A percentile compares a stretch with the other conserved stretches of the same genome.
These are phyloP conservation scores for Cochlearia excelsa DNA, from an alignment of 345 rosid species.

Conservation along the genomic window DNA sequence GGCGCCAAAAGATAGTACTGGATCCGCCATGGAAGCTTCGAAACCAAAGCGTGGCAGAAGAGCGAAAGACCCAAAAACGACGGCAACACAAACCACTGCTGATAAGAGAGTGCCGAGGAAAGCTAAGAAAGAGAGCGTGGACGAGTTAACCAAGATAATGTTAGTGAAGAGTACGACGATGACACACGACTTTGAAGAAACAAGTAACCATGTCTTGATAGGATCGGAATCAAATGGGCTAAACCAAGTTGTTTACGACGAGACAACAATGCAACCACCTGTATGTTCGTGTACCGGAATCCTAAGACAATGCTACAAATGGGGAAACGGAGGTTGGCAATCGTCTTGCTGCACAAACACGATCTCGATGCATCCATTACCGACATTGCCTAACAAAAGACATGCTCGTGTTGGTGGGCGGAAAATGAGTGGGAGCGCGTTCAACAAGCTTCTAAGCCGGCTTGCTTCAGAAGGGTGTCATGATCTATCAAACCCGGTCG, in stretches of 20 bases:
- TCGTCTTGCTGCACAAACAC: slow-evolving; percentile 96
- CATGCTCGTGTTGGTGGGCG: slow-evolving; percentile 93
- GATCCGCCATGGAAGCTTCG: slow-evolving; percentile 44
- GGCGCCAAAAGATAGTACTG: slow-evolving; percentile 48
- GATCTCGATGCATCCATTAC: slow-evolving; percentile 81
- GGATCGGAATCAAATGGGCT: slow-evolving; percentile 70
- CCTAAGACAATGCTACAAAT: slow-evolving; percentile 92
- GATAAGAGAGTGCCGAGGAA: slow-evolving; percentile 70
- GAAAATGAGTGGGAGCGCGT: slow-evolving; percentile 98
- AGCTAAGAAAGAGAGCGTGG: slow-evolving; percentile 74
- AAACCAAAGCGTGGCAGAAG: slow-evolving; percentile 71
- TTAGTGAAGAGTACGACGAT: slow-evolving; percentile 60
- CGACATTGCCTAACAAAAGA: slow-evolving; percentile 79
- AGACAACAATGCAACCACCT: slow-evolving; percentile 85
- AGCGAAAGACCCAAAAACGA: slow-evolving; percentile 57
- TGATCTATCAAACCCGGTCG: slow-evolving; percentile 68
- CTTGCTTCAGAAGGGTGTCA: slow-evolving; percentile 75
- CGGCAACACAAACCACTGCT: slow-evolving; percentile 33
- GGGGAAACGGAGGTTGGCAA: slow-evolving; percentile 99
- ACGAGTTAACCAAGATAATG: slow-evolving; percentile 53
- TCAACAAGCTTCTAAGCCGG: slow-evolving; percentile 88
- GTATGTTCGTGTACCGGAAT: slow-evolving; percentile 91
- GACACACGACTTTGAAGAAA: slow-evolving; percentile 43
- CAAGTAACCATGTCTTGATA: slow-evolving; percentile 43
- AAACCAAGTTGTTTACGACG: slow-evolving; percentile 90